Conservation (phyloP, 305 asterid genomes). For the Solanum chacoense region DNA sequence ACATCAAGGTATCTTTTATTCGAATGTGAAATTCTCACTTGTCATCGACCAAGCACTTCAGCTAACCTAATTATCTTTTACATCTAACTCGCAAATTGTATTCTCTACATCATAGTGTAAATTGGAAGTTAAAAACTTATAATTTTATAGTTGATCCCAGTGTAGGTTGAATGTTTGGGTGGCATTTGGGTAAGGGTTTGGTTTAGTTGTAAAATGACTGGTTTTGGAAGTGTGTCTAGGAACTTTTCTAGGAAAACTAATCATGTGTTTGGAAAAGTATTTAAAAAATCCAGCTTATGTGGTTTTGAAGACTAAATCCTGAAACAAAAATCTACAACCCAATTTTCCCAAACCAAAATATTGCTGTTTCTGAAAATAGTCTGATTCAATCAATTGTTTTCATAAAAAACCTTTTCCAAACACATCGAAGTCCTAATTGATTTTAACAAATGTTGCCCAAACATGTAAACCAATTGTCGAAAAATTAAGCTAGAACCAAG, state of each 20-base stretch:
- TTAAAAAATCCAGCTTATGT: not conserved
- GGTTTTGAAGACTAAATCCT: not conserved
- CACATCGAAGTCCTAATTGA: not conserved
- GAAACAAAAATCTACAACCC: not conserved
- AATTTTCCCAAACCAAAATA: not conserved
- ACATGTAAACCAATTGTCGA: not conserved
- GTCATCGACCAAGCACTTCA: not conserved
- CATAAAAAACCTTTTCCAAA: not conserved
- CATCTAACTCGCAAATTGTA: not conserved
- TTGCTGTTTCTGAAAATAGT: not conserved
- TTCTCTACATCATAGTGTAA: not conserved
- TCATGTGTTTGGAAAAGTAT: not conserved
- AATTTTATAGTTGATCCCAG: not conserved
- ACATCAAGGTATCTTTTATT: slow-evolving; percentile 50
- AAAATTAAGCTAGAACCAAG: not conserved
- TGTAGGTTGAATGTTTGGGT: not conserved
- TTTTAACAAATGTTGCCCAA: not conserved
- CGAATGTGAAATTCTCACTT: not conserved
- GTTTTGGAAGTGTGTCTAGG: not conserved
- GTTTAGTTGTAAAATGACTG: not conserved
- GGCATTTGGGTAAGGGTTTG: not conserved
- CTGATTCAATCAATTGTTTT: not conserved
- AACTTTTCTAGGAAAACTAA: not conserved
- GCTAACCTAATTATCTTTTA: not conserved
- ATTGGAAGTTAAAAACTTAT: not conserved